Evolutionary conservation across 495 filamentous ascomycete species (phyloP).

Genomic region (Penicillium angulare): DNA sequence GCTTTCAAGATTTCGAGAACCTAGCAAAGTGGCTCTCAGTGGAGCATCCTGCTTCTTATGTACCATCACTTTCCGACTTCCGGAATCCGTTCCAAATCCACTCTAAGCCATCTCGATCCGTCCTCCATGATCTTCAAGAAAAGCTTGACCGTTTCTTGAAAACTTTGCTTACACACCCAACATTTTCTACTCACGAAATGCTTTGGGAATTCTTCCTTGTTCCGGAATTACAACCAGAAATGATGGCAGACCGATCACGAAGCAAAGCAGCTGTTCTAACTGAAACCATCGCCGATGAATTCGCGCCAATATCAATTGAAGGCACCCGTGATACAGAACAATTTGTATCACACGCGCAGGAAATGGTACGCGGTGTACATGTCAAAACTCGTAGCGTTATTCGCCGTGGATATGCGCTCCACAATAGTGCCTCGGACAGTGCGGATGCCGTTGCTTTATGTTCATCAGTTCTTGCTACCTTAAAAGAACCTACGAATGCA

Average conservation of each 20-base stretch:
- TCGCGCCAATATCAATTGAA: conserved; percentile 64
- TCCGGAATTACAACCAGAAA: conserved; percentile 84
- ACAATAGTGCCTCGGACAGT: conserved; percentile 55
- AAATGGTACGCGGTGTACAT: conserved; percentile 81
- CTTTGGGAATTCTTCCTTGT: conserved; percentile 99
- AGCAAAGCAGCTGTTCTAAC: conserved; percentile 78
- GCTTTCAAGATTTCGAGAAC: conserved; percentile 86
- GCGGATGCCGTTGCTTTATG: conserved; percentile 64
- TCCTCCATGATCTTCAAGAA: conserved; percentile 83
- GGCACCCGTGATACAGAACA: conserved; percentile 91
- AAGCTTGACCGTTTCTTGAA: conserved; percentile 84
- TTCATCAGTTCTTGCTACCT: conserved; percentile 50
- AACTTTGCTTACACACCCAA: conserved; percentile 82
- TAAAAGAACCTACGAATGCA: conserved; percentile 42
- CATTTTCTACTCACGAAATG: conserved; percentile 95
- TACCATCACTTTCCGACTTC: conserved; percentile 75
- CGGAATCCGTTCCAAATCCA: conserved; percentile 90
- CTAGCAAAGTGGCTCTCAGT: conserved; percentile 81
- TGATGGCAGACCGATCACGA: conserved; percentile 84
- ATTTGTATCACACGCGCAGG: conserved; percentile 84
- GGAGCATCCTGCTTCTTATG: conserved; percentile 94
- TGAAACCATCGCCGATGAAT: conserved; percentile 86
- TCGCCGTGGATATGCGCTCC: conserved; percentile 44
- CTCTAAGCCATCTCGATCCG: conserved; percentile 81
- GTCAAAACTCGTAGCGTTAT: conserved; percentile 77